Evolutionary conservation across 2,329 filamentous ascomycete species (phyloP).

Genomic region (Botrytis cinerea): DNA sequence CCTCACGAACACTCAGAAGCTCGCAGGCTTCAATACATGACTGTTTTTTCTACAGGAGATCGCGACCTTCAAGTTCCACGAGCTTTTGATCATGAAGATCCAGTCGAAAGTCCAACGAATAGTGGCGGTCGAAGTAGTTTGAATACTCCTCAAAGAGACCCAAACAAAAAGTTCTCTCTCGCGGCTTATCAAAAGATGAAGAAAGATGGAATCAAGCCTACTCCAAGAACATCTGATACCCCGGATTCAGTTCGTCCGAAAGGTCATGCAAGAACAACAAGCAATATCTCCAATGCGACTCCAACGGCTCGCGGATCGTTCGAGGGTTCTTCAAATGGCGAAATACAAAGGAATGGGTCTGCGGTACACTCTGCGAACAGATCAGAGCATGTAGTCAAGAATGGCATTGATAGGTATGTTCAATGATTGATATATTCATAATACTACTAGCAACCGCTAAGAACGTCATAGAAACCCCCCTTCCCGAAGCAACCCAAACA

Average conservation of each 20-base stretch:
- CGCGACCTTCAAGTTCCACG: constrained; percentile 35
- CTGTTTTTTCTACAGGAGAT: constrained; percentile 35
- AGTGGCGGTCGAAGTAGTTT: constrained; percentile 37
- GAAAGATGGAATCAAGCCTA: constrained; percentile 36
- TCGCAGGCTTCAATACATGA: constrained; percentile 40
- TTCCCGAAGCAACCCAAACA: constrained; percentile 47
- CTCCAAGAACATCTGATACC: constrained; percentile 27
- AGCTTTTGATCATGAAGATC: constrained; percentile 38
- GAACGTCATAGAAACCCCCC: constrained; percentile 12
- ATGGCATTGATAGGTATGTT: constrained; percentile 23
- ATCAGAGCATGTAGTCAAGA: constrained; percentile 21
- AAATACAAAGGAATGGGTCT: constrained; percentile 32
- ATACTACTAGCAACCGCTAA: neutral
- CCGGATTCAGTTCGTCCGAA: constrained; percentile 26
- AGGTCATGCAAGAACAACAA: constrained; percentile 32
- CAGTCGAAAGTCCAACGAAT: constrained; percentile 31
- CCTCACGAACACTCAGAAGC: constrained; percentile 39
- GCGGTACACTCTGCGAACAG: constrained; percentile 18
- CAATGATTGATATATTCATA: neutral
- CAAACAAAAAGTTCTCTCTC: constrained; percentile 40
- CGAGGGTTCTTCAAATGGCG: constrained; percentile 29
- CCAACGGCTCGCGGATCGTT: constrained; percentile 33
- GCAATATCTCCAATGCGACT: constrained; percentile 29
- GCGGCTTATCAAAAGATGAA: constrained; percentile 41
- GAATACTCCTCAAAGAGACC: constrained; percentile 37